Percentiles rank a stretch among this genome's conserved stretches.
Conservation (phyloP, 208 protist genomes). For the Tetramitus jugosus region DNA sequence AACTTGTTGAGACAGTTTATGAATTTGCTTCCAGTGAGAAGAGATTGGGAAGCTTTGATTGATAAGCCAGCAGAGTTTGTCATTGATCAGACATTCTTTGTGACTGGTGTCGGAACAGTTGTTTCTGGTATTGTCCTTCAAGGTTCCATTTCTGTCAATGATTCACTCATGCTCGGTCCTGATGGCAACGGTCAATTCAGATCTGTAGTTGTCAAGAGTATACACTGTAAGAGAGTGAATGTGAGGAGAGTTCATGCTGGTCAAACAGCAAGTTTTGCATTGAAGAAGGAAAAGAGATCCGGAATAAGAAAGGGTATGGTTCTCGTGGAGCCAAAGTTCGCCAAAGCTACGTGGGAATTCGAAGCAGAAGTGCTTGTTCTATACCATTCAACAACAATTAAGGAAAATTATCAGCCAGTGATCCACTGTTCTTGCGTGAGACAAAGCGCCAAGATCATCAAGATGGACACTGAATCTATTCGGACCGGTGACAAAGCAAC, state of each 20-base stretch:
- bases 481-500: slow-evolving; percentile 78
- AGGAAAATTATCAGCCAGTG: slow-evolving; percentile 88
- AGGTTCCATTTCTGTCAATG: slow-evolving; percentile 72
- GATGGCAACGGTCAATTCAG: slow-evolving; percentile 74
- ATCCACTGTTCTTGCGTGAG: slow-evolving; percentile 84
- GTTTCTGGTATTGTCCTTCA: slow-evolving; percentile 83
- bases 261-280: slow-evolving; percentile 75
- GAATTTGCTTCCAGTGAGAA: slow-evolving; percentile 74
- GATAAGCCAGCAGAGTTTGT: slow-evolving; percentile 60
- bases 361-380: slow-evolving; percentile 89
- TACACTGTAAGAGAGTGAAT: slow-evolving; percentile 83
- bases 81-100: slow-evolving; percentile 79
- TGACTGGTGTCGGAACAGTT: slow-evolving; percentile 86
- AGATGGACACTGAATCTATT: slow-evolving; percentile 69
- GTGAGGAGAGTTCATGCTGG: slow-evolving; percentile 65
- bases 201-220: slow-evolving; percentile 74
- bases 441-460: slow-evolving; percentile 65
- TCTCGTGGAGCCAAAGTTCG: slow-evolving; percentile 49
- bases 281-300: slow-evolving; percentile 86
- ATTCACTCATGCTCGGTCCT: slow-evolving; percentile 83
- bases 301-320: slow-evolving; percentile 88
- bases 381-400: slow-evolving; percentile 94
- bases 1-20: slow-evolving; percentile 67
- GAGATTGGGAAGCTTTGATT: slow-evolving; percentile 67
- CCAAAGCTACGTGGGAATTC: slow-evolving; percentile 81